phyloP scores from a whole-genome alignment of 768 basidiomycete genomes.

The Coprinopsis cinerea region DNA sequence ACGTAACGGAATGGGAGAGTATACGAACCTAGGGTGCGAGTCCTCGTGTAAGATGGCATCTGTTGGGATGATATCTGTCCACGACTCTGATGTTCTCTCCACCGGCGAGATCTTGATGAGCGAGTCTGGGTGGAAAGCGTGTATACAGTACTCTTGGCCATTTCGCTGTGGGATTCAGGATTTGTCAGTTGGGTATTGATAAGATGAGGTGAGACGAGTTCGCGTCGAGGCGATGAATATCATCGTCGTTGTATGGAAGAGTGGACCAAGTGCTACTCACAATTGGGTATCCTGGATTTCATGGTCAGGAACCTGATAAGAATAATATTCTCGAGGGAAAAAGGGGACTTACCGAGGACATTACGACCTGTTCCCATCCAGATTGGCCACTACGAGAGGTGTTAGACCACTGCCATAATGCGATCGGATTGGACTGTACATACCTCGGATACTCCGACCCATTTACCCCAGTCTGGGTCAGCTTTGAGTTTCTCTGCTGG shows the following conservation, averaged over 20 bases:
- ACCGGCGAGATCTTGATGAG: conserved; percentile 20
- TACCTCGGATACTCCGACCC: conserved; percentile 28
- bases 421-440: conserved; percentile 4
- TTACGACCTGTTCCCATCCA: conserved; percentile 27
- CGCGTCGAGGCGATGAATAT: not conserved
- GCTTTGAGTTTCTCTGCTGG: conserved; percentile 21
- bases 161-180: conserved; percentile 22
- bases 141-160: conserved; percentile 30
- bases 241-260: no score
- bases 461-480: conserved; percentile 33
- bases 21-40: conserved; percentile 16
- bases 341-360: conserved; percentile 20
- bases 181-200: not conserved
- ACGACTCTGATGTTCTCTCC: conserved; percentile 25
- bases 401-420: not conserved
- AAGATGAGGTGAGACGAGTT: conserved; percentile 1
- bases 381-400: conserved; percentile 23
- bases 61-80: conserved; percentile 29
- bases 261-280: conserved; percentile 15
- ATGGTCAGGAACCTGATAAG: no score
- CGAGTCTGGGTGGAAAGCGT: conserved; percentile 33
- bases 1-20: no score
- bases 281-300: conserved; percentile 23
- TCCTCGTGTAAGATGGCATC: conserved; percentile 23
- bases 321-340: conserved; percentile 21